Conservation (phyloP, 2,329 filamentous ascomycete species). For the Colletotrichum filicis region DNA sequence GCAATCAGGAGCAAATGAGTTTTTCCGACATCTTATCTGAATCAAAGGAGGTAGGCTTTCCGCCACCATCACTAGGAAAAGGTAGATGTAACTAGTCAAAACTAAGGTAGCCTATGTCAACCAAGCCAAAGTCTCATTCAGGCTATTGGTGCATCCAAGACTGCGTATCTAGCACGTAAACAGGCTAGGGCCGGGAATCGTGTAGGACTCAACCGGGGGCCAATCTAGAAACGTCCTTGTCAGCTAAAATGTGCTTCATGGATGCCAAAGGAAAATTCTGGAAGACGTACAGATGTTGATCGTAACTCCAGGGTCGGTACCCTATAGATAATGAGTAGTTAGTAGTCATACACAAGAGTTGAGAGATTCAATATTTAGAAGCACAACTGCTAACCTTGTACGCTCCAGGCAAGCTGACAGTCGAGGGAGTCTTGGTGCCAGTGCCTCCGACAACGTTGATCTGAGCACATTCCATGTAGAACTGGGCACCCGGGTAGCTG, state of each 20-base stretch:
- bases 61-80: too few species aligned
- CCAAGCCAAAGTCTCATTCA: background rate
- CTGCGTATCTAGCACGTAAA: background rate
- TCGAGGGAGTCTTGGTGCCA: constrained; percentile 39
- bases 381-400: constrained; percentile 34
- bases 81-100: too few species aligned
- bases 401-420: constrained; percentile 44
- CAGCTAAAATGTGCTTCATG: background rate
- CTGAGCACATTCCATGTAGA: constrained; percentile 56
- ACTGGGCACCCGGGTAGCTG: constrained; percentile 56
- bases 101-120: background rate
- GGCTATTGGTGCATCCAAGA: too few species aligned
- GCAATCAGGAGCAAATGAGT: too few species aligned
- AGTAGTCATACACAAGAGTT: background rate
- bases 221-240: background rate
- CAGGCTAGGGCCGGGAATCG: background rate
- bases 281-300: background rate
- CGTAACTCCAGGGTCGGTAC: background rate
- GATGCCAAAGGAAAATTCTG: background rate
- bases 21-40: too few species aligned
- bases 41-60: too few species aligned
- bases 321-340: background rate
- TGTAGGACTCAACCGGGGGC: background rate
- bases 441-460: constrained; percentile 49
- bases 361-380: background rate